Evolutionary conservation across 768 basidiomycete species (phyloP).

Genomic region (Suillus americanus): DNA sequence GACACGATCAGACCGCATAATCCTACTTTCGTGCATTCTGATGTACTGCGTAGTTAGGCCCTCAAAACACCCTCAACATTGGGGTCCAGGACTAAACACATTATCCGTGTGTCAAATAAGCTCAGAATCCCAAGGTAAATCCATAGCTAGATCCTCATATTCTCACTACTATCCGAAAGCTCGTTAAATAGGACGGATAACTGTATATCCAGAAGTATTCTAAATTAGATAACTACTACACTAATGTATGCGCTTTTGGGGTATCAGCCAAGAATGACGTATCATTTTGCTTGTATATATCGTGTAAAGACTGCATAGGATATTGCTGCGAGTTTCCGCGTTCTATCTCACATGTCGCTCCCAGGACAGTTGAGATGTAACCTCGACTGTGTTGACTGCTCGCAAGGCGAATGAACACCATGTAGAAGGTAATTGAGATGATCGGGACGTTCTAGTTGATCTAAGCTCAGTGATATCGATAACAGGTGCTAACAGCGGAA

Average conservation of each 20-base stretch:
- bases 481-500: neutral
- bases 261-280: neutral
- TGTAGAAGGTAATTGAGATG: constrained; percentile 13
- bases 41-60: neutral
- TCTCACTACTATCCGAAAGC: neutral
- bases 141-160: neutral
- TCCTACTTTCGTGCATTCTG: neutral
- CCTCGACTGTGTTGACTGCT: neutral
- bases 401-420: constrained; percentile 10
- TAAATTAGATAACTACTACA: neutral
- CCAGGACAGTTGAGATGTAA: neutral
- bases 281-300: neutral
- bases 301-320: neutral
- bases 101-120: neutral
- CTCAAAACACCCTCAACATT: neutral
- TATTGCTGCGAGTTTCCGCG: neutral
- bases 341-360: neutral
- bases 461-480: neutral
- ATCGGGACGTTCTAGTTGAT: constrained; percentile 2
- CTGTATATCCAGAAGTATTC: neutral
- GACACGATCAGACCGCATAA: neutral
- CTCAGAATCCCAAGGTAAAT: neutral
- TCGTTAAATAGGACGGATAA: neutral
- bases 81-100: neutral
- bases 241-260: neutral